Evolutionary conservation across 164 flowering plant genomes (phyloP).

Genomic region (Dillenia turbinata): DNA sequence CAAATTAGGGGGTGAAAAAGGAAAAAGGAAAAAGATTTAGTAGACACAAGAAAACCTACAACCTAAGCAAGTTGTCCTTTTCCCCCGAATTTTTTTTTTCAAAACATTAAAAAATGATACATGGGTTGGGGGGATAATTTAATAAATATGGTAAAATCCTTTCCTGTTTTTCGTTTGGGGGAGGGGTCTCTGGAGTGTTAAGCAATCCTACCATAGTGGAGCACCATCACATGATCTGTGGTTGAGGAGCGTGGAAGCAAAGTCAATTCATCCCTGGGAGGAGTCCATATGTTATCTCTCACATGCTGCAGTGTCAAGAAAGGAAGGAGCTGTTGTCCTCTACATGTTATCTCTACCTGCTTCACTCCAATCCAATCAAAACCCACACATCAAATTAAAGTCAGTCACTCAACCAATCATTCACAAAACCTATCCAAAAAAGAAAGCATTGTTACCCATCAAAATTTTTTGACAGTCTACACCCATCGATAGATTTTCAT

Average conservation of each 20-base stretch:
- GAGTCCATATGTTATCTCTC: slow-evolving; percentile 74
- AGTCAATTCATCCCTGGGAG: slow-evolving; percentile 37
- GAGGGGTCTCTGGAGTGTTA: too few species aligned
- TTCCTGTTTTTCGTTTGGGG: too few species aligned
- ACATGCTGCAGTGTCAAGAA: slow-evolving; percentile 74
- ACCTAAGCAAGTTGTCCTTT: too few species aligned
- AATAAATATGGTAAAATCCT: not conserved
- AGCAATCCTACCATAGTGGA: slow-evolving; percentile 47
- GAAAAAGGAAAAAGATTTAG: not conserved
- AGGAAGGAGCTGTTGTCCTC: slow-evolving; percentile 66
- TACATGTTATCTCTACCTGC: slow-evolving; percentile 84
- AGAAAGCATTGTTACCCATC: too few species aligned
- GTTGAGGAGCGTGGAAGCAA: slow-evolving; percentile 58
- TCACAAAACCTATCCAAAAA: too few species aligned
- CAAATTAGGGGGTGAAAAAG: not conserved
- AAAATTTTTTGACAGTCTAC: too few species aligned
- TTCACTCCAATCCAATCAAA: not conserved
- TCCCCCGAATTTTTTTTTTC: too few species aligned
- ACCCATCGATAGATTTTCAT: too few species aligned
- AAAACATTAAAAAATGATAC: slow-evolving; percentile 8
- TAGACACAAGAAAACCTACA: too few species aligned
- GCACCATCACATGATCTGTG: slow-evolving; percentile 69
- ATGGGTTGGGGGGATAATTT: not conserved
- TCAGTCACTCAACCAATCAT: not conserved
- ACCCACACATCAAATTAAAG: not conserved